Percentiles rank a stretch among this genome's conserved stretches.
Evolutionary conservation across 1,139 yeast species (phyloP).

Genomic region (Suhomyces terraborum): DNA sequence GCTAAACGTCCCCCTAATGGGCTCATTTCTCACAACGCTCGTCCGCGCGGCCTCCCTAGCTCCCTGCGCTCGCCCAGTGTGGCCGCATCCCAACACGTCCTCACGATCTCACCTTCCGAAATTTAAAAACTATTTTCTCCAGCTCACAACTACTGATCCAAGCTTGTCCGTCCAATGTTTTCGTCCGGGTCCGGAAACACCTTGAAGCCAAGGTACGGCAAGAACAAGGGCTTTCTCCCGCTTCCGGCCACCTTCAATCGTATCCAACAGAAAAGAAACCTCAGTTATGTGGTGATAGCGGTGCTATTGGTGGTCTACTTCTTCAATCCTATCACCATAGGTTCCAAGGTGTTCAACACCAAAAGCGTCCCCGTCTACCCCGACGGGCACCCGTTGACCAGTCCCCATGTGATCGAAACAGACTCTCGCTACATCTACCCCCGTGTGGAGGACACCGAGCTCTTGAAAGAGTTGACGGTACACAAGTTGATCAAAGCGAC

Average conservation of each 20-base stretch:
- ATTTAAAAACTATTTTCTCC: conserved; percentile 1
- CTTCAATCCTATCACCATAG: conserved; percentile 26
- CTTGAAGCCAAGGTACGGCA: conserved; percentile 33
- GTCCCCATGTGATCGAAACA: conserved; percentile 42
- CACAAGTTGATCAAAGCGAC: conserved; percentile 50
- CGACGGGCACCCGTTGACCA: conserved; percentile 37
- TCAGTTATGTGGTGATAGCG: conserved; percentile 21
- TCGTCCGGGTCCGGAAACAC: conserved; percentile 7
- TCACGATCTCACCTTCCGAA: too few relatives aligned
- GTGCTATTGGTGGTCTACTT: conserved; percentile 27
- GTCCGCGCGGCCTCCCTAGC: too few relatives aligned
- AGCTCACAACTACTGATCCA: not conserved
- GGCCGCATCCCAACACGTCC: not conserved
- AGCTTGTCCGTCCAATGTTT: conserved; percentile 11
- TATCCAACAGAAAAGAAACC: conserved; percentile 21
- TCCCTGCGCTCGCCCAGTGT: too few relatives aligned
- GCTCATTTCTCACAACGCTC: too few relatives aligned
- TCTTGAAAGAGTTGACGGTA: conserved; percentile 56
- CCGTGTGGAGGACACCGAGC: conserved; percentile 63
- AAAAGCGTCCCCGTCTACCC: conserved; percentile 27
- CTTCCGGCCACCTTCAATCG: conserved; percentile 37
- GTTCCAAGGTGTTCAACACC: conserved; percentile 13
- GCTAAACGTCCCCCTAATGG: too few relatives aligned
- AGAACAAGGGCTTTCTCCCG: conserved; percentile 30
- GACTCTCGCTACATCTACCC: conserved; percentile 62